Evolutionary conservation across 768 basidiomycete genomes (phyloP), one percentile per base, ranked within the genome.

Genomic region (Suillus plorans): DNA sequence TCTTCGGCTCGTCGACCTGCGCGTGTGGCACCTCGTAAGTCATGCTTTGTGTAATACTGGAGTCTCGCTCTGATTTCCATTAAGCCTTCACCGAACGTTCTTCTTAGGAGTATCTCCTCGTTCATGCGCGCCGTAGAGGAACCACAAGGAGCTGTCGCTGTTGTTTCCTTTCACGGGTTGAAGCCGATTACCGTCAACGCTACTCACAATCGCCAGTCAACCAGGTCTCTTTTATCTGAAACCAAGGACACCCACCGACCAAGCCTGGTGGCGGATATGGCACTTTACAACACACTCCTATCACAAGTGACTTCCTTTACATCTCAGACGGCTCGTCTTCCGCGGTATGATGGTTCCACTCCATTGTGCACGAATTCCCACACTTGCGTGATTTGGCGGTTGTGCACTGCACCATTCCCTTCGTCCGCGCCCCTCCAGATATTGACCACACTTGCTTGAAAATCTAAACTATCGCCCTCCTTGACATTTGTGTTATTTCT

Each of bases 261-360:
- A 0, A 73, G 73, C 56, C 36, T 70, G 1, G 66, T 74, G 28
- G 74, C 73, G 0, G 55, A 73, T 16, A 67, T 66, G 22, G 28
- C 67, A 68, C 62, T 75, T 63, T 75, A 73, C 63, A 68, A 20
- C 45, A 28, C 68, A 70, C 63, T 75, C 52, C 72, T 73, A 37
- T 37, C 37, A 37, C 37, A 37, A 37, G 37, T 37, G 37, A 37
- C 10, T 37, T n/a, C 70, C 1, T 83, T 84, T 62, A 64, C 67
- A 9, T 37, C 37, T 37, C 37, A 37, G 37, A 37, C 37, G 10
- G 37, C 37, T 37, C 37, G 37, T 37, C 10, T 37, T 37, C 37
- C 10, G 37, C 10, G 37, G 37, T 37, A 37, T 37, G 37, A 37
- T 37, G 9, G 8, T 37, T 37, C 37, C 37, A 37, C 37, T 37